Percentiles rank a stretch among this genome's conserved stretches.
Evolutionary conservation across 805 yeast genomes (phyloP).

Genomic region (Ogataea henricii): DNA sequence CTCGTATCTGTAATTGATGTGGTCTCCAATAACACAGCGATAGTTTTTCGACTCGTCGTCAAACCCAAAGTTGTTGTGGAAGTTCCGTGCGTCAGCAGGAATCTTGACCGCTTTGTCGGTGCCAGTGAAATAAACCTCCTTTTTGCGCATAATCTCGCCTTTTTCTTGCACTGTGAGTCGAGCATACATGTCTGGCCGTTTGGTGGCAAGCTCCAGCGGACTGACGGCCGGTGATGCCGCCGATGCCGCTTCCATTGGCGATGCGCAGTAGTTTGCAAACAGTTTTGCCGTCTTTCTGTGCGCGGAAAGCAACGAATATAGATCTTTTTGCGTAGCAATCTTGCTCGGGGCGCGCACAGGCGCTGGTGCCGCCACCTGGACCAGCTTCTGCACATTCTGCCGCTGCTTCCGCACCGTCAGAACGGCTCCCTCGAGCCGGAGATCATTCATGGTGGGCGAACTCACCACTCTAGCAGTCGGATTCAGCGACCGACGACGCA

Average conservation of each 20-base stretch:
- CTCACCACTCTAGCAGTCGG: neutral
- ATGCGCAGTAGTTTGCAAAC: conserved; percentile 11
- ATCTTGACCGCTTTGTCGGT: conserved; percentile 25
- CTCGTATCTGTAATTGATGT: conserved; percentile 73
- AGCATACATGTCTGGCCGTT: conserved; percentile 23
- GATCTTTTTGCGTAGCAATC: conserved; percentile 11
- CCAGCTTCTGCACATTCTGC: neutral
- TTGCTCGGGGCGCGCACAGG: neutral
- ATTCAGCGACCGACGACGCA: conserved; percentile 17
- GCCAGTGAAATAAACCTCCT: conserved; percentile 55
- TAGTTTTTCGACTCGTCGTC: conserved; percentile 73
- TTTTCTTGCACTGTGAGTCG: conserved; percentile 55
- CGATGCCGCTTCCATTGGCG: neutral
- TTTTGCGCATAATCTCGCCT: conserved; percentile 56
- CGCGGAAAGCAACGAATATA: conserved; percentile 10
- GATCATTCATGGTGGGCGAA: conserved; percentile 8
- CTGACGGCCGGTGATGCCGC: conserved; percentile 9
- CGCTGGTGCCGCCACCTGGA: neutral
- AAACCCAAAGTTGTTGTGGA: conserved; percentile 60
- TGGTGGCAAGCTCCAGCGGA: conserved; percentile 20
- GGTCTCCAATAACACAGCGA: conserved; percentile 58
- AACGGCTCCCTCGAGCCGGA: conserved; percentile 4
- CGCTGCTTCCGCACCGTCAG: conserved; percentile 3
- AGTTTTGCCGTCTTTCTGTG: conserved; percentile 7
- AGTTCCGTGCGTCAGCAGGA: conserved; percentile 40